Base-by-base conservation (phyloP, 2,329 filamentous ascomycete genomes). In the Phoma herbarum region DNA sequence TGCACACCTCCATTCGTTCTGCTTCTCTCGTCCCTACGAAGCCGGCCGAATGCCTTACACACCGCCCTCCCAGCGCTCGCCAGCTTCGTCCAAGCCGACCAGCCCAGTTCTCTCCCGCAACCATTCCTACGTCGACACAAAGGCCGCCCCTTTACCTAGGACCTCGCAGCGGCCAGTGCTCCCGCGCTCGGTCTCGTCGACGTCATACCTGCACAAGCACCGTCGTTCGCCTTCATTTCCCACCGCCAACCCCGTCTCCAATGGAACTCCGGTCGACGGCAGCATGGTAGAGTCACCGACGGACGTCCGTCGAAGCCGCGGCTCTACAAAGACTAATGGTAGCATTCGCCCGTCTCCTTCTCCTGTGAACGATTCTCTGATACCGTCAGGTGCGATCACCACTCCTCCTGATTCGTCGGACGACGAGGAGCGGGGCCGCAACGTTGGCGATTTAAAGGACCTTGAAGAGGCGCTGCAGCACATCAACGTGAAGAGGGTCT, bases 351-450 rank as follows among this genome's bases (percentile, higher is more conserved):
- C 93, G 76, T 96, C 93, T 46, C 92, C 92, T 16, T 89, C 91
- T n/a, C 91, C 92, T 18, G 79, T 92, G 63, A 91, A 88, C 63
- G 88, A 92, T 79, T 85, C 87, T 59, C 81, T 86, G 63, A 95
- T 97, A 77, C 92, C 93, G 41, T 86, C 87, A 62, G 92, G 92
- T 61, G 93, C 92, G 63, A 87, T 97, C 67, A 91, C 96, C 59
- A 97, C 94, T 0, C 94, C 94, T 33, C 94, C 94, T 10, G 94
- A 97, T 70, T 97, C 93, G 31, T 93, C 89, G 25, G 93, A 93
- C 77, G 93, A 97, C 64, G 93, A 96, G 67, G 92, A 96, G 71
- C 88, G 74, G 28, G 86, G 65, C 61, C 73, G 65, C 25, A 69
- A 57, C 67, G 79, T 75, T 59, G 76, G 74, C 68, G 78, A 82